A percentile compares a stretch with the other conserved stretches of the same genome.
These are phyloP conservation scores for Lentinula raphanica DNA, from an alignment of 768 basidiomycete genomes.

Conservation along the genomic window DNA sequence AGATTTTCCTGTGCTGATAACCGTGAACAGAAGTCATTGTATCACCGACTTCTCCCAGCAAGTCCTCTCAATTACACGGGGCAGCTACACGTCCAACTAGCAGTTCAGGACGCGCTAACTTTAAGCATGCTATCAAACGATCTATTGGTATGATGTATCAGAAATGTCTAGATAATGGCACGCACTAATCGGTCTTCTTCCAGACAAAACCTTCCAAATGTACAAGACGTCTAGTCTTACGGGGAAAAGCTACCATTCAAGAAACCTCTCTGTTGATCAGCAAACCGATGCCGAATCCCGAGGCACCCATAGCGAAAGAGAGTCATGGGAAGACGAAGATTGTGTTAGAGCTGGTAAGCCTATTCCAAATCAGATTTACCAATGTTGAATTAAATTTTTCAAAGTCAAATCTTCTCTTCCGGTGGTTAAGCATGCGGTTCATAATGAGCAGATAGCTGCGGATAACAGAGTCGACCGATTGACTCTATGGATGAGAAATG, in stretches of 20 bases:
- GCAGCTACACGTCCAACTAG: conserved; percentile 22
- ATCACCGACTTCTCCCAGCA: not conserved
- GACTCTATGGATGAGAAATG: conserved; percentile 77
- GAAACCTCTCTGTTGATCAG: conserved; percentile 35
- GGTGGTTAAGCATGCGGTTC: conserved; percentile 46
- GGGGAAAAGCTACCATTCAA: conserved; percentile 38
- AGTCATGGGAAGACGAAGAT: conserved; percentile 49
- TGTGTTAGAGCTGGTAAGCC: conserved; percentile 38
- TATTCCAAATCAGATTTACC: not conserved
- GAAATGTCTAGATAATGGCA: not conserved
- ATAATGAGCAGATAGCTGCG: conserved; percentile 46
- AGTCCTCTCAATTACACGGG: not conserved
- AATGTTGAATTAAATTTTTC: conserved; percentile 1
- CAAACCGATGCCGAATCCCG: conserved; percentile 22
- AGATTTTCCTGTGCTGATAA: not conserved
- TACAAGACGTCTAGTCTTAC: conserved; percentile 60
- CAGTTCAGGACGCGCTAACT: conserved; percentile 30
- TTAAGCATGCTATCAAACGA: conserved; percentile 67
- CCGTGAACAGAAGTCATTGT: conserved; percentile 4
- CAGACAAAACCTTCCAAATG: conserved; percentile 64
- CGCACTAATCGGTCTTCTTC: not conserved
- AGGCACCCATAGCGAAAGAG: conserved; percentile 21
- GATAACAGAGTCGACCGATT: conserved; percentile 62
- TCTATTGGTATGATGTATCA: conserved; percentile 57
- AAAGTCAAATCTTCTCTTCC: conserved; percentile 50